Conservation (phyloP, 2,329 filamentous ascomycete species). For the Paecilomyces dactylethromorphus region DNA sequence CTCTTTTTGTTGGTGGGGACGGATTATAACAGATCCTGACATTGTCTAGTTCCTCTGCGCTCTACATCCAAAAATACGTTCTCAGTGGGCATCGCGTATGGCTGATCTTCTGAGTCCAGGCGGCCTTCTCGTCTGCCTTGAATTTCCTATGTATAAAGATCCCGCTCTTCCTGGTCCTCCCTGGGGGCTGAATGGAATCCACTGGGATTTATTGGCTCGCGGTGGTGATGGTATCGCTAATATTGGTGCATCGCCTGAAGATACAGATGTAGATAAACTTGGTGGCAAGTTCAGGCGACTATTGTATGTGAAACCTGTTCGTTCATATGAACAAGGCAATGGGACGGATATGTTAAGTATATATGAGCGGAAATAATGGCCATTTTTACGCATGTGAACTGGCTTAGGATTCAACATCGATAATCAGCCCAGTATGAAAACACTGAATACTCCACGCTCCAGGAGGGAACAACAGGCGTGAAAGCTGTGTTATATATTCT, state of each 20-base stretch:
- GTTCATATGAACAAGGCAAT: conserved; percentile 24
- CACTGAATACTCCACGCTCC: no score
- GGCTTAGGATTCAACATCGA: no score
- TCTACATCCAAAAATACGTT: conserved; percentile 47
- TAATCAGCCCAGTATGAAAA: no score
- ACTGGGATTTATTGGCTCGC: conserved; percentile 25
- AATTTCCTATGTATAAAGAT: conserved; percentile 37
- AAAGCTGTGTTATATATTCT: no score
- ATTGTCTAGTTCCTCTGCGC: conserved; percentile 51
- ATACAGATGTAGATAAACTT: background rate
- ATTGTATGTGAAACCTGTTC: conserved; percentile 23
- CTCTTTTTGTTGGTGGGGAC: background rate
- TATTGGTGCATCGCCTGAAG: conserved; percentile 5
- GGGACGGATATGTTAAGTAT: conserved; percentile 31
- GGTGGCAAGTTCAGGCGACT: conserved; percentile 18
- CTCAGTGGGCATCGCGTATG: conserved; percentile 50
- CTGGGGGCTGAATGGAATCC: conserved; percentile 31
- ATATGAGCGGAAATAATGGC: conserved; percentile 13
- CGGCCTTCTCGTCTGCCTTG: conserved; percentile 50
- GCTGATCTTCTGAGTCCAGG: conserved; percentile 42
- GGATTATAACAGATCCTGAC: background rate
- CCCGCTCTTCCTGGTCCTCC: conserved; percentile 30
- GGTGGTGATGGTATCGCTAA: conserved; percentile 19
- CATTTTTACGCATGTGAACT: no score
- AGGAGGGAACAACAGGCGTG: no score